phyloP scores from a whole-genome alignment of 805 yeast species.

The Naumovozyma castellii region DNA sequence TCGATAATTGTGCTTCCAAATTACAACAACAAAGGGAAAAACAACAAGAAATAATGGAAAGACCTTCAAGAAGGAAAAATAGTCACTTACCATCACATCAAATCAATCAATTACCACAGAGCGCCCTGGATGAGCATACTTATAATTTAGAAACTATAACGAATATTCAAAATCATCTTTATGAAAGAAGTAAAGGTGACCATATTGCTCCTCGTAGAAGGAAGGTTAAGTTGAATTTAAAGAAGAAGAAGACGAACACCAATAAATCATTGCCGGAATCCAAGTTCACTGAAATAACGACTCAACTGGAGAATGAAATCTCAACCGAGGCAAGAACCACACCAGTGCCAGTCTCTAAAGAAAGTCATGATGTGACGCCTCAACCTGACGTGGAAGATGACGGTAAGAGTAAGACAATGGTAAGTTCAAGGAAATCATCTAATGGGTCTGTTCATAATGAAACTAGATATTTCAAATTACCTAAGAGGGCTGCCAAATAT shows the following conservation, averaged over 20 bases:
- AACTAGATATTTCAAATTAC: slow-evolving; percentile 4
- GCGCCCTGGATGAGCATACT: slow-evolving; percentile 15
- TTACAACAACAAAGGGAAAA: not conserved
- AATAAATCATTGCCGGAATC: not conserved
- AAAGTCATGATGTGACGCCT: too few relatives aligned
- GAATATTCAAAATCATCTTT: slow-evolving; percentile 25
- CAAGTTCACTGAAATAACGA: too few relatives aligned
- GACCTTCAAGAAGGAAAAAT: not conserved
- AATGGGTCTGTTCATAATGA: not conserved
- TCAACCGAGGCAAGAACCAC: not conserved
- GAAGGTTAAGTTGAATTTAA: slow-evolving; percentile 17
- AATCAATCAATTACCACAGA: slow-evolving; percentile 18
- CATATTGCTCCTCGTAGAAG: slow-evolving; percentile 24
- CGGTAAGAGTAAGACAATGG: not conserved
- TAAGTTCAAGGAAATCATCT: not conserved
- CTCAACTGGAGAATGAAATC: too few relatives aligned
- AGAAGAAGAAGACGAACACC: slow-evolving; percentile 1
- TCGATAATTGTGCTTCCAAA: slow-evolving; percentile 2
- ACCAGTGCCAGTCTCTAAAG: too few relatives aligned
- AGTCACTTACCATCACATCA: not conserved
- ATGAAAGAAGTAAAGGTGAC: slow-evolving; percentile 23
- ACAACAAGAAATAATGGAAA: too few relatives aligned
- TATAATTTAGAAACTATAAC: slow-evolving; percentile 24
- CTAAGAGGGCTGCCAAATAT: slow-evolving; percentile 1
- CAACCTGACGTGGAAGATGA: not conserved